These are phyloP conservation scores for Aureobasidium sp. DNA, from an alignment of 2,329 filamentous ascomycete genomes.

Conservation along the genomic window DNA sequence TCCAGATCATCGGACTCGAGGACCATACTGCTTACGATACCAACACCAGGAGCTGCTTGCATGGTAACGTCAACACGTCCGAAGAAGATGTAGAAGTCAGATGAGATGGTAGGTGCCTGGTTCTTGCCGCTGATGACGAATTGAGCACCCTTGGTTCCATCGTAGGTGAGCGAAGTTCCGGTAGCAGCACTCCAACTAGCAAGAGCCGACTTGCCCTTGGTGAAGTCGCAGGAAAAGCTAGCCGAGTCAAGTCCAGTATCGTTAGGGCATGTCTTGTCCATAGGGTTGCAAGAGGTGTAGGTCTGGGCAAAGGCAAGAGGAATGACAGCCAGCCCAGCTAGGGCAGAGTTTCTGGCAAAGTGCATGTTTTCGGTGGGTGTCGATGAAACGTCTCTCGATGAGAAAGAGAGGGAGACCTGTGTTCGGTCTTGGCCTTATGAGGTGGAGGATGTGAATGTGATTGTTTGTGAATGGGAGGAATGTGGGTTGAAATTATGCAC, in stretches of 20 bases:
- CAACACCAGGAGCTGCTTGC: constrained; percentile 65
- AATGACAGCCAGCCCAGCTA: constrained; percentile 33
- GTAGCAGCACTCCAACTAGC: constrained; percentile 52
- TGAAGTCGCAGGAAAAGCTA: constrained; percentile 44
- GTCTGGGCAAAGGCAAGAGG: constrained; percentile 62
- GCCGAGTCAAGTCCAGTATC: constrained; percentile 62
- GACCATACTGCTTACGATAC: constrained; percentile 75
- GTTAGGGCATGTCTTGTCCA: constrained; percentile 60
- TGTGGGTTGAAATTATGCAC: constrained; percentile 1
- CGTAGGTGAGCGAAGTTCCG: constrained; percentile 57
- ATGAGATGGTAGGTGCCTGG: constrained; percentile 71
- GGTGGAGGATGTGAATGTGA: neutral
- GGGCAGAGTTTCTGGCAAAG: constrained; percentile 25
- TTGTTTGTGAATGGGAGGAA: constrained; percentile 10
- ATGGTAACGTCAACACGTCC: constrained; percentile 70
- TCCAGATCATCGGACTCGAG: constrained; percentile 75
- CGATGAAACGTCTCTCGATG: neutral
- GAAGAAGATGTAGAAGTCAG: constrained; percentile 79
- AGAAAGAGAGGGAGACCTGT: neutral
- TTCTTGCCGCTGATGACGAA: constrained; percentile 65
- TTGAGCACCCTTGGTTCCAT: constrained; percentile 52
- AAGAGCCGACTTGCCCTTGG: constrained; percentile 54
- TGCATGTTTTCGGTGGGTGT: constrained; percentile 25
- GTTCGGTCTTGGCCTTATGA: constrained; percentile 4
- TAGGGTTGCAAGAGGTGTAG: constrained; percentile 68